Base-by-base conservation (phyloP, 148 eudicot genomes). In the Beta vulgaris region DNA sequence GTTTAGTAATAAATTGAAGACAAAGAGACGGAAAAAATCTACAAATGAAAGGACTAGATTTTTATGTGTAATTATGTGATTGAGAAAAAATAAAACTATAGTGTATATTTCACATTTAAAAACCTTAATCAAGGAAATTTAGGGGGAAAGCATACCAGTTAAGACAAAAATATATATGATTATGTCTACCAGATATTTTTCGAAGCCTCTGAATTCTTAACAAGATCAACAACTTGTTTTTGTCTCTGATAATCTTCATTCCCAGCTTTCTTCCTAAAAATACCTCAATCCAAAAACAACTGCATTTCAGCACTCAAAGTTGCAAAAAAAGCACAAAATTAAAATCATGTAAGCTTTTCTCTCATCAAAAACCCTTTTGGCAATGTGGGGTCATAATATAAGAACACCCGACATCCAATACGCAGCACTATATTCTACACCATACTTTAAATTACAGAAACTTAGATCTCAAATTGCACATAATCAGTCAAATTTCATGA, bases 391-490 rank as follows among this genome's bases (percentile, higher is more conserved):
- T 85, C 87, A 90, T 82, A n/a, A n/a, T n/a, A n/a, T n/a, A 64
- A 95, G 80, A 77, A 92, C 99, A 7, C 97, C 98, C 83, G 87
- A 68, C 76, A 95, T 80, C 99, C 99, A 95, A 39, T 95, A 95
- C 86, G 92, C 99, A 0, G 94, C 97, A 53, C 97, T 92, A 78
- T 95, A 95, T 87, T 95, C n/a, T n/a, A n/a, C n/a, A n/a, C n/a
- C n/a, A n/a, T n/a, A n/a, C n/a, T n/a, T n/a, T n/a, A n/a, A n/a
- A n/a, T n/a, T n/a, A n/a, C n/a, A n/a, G n/a, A n/a, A n/a, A n/a
- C n/a, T n/a, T n/a, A n/a, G n/a, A n/a, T n/a, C n/a, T n/a, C n/a
- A n/a, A n/a, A n/a, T n/a, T n/a, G n/a, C n/a, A n/a, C n/a, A n/a
- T n/a, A n/a, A n/a, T n/a, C n/a, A n/a, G n/a, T n/a, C n/a, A n/a